Conservation (phyloP, 768 basidiomycete genomes). For the Suillus placidus region DNA sequence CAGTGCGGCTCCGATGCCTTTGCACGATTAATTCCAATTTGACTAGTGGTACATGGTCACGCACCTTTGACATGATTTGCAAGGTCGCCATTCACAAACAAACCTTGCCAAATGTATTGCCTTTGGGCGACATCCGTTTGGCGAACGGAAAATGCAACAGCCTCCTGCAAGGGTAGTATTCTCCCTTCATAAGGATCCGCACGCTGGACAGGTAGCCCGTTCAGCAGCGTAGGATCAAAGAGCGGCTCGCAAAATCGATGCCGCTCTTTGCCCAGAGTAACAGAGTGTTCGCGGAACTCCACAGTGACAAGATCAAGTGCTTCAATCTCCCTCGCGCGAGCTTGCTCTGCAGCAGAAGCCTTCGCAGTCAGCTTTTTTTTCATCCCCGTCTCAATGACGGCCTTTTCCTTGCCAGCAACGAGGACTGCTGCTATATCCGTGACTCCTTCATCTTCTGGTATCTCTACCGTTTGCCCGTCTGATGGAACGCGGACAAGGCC, state of each 20-base stretch:
- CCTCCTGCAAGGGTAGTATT: slow-evolving; percentile 61
- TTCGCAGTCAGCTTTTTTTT: slow-evolving; percentile 75
- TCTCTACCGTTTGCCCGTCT: slow-evolving; percentile 65
- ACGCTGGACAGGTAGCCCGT: slow-evolving; percentile 34
- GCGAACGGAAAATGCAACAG: slow-evolving; percentile 63
- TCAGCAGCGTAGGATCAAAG: slow-evolving; percentile 70
- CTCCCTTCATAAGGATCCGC: slow-evolving; percentile 24
- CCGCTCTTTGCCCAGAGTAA: slow-evolving; percentile 84
- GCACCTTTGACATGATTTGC: slow-evolving; percentile 72
- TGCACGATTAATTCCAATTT: slow-evolving; percentile 10
- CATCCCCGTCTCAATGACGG: slow-evolving; percentile 83
- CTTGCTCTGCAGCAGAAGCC: slow-evolving; percentile 77
- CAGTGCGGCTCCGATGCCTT: slow-evolving; percentile 68
- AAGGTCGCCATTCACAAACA: slow-evolving; percentile 81
- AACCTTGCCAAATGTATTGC: slow-evolving; percentile 73
- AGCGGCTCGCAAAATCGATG: slow-evolving; percentile 92
- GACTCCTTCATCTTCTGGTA: slow-evolving; percentile 78
- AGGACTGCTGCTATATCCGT: slow-evolving; percentile 90
- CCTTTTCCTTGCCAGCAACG: slow-evolving; percentile 89
- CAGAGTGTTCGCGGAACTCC: slow-evolving; percentile 66
- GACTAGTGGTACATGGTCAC: slow-evolving; percentile 13
- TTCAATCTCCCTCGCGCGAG: slow-evolving; percentile 80
- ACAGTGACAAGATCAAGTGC: slow-evolving; percentile 81
- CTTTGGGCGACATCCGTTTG: slow-evolving; percentile 67
- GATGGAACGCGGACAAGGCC: slow-evolving; percentile 75